phyloP scores from a whole-genome alignment of 2,329 filamentous ascomycete genomes.

The Nothophaeocryptopus gaeumannii region DNA sequence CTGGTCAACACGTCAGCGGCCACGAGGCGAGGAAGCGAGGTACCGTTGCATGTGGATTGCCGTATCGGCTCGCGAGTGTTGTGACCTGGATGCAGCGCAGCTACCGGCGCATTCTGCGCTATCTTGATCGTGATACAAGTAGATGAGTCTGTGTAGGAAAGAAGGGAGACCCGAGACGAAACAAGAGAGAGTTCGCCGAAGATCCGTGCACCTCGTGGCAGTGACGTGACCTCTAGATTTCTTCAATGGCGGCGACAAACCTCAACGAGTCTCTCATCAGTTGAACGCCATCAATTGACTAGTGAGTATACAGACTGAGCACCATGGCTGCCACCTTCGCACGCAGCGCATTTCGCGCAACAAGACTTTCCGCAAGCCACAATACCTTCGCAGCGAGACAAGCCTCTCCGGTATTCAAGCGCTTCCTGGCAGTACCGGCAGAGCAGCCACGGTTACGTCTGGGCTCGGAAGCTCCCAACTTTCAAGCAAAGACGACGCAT shows the following conservation, averaged over 20 bases:
- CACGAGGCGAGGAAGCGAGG: no score
- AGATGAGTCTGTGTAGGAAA: no score
- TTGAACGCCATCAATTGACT: neutral
- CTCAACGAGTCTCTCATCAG: neutral
- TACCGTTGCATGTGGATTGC: no score
- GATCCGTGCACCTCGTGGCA: neutral
- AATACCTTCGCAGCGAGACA: constrained; percentile 25
- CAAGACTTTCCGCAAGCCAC: constrained; percentile 19
- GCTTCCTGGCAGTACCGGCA: constrained; percentile 18
- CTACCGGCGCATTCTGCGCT: no score
- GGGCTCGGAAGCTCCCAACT: constrained; percentile 67
- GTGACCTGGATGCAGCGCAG: no score
- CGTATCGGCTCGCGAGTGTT: no score
- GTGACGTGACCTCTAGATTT: neutral
- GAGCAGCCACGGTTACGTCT: constrained; percentile 38
- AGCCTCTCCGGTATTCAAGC: constrained; percentile 31
- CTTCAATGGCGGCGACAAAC: neutral
- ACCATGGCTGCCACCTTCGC: constrained; percentile 22
- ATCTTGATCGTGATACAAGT: no score
- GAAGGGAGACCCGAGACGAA: no score
- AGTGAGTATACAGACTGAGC: neutral
- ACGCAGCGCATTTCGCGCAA: constrained; percentile 21
- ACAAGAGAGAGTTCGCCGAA: neutral
- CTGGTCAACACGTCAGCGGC: no score
- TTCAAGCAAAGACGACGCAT: constrained; percentile 75